phyloP scores from a whole-genome alignment of 1,284 basidiomycete genomes.

The Cryptococcus hybrid region DNA sequence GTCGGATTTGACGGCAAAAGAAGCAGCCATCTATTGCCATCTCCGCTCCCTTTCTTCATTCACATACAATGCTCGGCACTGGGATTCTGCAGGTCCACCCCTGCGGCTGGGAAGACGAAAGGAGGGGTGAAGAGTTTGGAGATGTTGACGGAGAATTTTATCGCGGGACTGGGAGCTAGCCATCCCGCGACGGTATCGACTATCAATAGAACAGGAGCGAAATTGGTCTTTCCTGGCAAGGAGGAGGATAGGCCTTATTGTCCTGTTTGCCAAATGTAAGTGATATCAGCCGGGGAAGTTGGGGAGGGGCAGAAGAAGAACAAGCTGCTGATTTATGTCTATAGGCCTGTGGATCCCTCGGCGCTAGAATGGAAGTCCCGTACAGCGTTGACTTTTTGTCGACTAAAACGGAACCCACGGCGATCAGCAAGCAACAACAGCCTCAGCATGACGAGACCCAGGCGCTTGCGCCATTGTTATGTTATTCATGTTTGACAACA shows the following conservation, averaged over 20 bases:
- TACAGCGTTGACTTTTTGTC: slow-evolving; percentile 65
- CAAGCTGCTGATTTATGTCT: neutral
- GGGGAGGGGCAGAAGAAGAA: neutral
- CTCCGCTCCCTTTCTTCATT: slow-evolving; percentile 33
- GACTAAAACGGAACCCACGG: slow-evolving; percentile 18
- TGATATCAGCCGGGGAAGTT: neutral
- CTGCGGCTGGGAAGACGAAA: slow-evolving; percentile 50
- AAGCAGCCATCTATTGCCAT: slow-evolving; percentile 54
- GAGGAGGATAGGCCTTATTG: slow-evolving; percentile 53
- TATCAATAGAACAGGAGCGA: slow-evolving; percentile 72
- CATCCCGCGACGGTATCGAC: slow-evolving; percentile 88
- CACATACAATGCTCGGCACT: slow-evolving; percentile 72
- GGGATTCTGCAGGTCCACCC: slow-evolving; percentile 54
- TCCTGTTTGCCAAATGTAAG: slow-evolving; percentile 68
- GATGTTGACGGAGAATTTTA: slow-evolving; percentile 76
- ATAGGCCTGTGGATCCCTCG: slow-evolving; percentile 66
- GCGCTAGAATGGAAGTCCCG: slow-evolving; percentile 69
- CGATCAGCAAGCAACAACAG: too few relatives aligned
- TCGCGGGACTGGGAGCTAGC: slow-evolving; percentile 72
- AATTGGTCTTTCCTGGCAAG: slow-evolving; percentile 65
- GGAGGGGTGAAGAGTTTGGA: slow-evolving; percentile 56
- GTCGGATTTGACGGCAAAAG: slow-evolving; percentile 73
- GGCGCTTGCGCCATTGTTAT: slow-evolving; percentile 52
- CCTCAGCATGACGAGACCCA: too few relatives aligned
- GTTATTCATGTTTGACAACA: slow-evolving; percentile 71